phyloP scores from a whole-genome alignment of 1,284 basidiomycete species.

The Porodaedalea pini region DNA sequence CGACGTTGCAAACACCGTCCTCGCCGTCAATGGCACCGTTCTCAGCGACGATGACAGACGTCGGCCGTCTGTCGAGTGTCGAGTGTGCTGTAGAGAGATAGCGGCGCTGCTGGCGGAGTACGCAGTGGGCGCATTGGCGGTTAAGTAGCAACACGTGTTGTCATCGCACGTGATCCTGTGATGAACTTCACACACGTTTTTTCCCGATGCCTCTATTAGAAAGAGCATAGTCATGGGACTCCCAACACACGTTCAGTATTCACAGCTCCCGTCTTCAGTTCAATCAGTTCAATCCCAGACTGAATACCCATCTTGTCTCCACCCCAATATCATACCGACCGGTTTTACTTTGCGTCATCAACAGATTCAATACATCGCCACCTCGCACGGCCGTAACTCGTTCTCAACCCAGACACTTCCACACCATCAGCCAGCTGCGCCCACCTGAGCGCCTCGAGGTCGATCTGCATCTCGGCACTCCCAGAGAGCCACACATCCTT shows the following conservation, averaged over 20 bases:
- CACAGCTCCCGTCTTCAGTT: too few relatives aligned
- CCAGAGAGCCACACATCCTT: background rate
- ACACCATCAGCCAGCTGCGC: too few relatives aligned
- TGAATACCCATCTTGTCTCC: background rate
- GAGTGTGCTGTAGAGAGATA: too few relatives aligned
- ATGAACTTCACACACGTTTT: background rate
- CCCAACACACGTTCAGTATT: background rate
- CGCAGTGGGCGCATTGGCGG: too few relatives aligned
- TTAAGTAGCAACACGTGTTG: constrained; percentile 1
- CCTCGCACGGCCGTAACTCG: too few relatives aligned
- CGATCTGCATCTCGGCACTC: background rate
- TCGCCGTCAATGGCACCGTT: background rate
- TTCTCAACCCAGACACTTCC: too few relatives aligned
- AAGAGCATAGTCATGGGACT: background rate
- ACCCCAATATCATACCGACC: too few relatives aligned
- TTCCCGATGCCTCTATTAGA: background rate
- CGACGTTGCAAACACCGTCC: background rate
- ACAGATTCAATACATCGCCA: background rate
- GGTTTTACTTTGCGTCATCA: too few relatives aligned
- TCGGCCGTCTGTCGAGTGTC: too few relatives aligned
- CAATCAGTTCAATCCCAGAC: too few relatives aligned
- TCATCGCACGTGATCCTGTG: background rate
- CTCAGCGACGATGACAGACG: too few relatives aligned
- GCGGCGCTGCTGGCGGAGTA: too few relatives aligned
- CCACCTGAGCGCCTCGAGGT: background rate